Conservation (phyloP, 768 basidiomycete species). For the Mycena maculata region DNA sequence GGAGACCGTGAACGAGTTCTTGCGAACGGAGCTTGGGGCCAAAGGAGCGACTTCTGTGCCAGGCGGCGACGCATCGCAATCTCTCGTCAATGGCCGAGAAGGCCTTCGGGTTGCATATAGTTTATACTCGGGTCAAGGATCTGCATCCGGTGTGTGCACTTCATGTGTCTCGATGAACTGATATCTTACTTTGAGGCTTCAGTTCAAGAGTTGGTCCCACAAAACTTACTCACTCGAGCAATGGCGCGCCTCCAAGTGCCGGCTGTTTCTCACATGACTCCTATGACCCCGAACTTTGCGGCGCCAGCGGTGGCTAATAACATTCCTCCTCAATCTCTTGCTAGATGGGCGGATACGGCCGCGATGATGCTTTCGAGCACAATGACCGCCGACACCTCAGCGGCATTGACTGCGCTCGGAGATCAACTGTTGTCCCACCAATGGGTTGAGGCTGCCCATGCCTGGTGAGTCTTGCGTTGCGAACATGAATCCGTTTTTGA, state of each 20-base stretch:
- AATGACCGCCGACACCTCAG: slow-evolving; percentile 73
- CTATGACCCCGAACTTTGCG: slow-evolving; percentile 73
- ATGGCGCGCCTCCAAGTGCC: slow-evolving; percentile 54
- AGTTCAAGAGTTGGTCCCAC: slow-evolving; percentile 83
- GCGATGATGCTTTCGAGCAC: slow-evolving; percentile 86
- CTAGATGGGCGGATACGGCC: slow-evolving; percentile 87
- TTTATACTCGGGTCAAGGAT: slow-evolving; percentile 85
- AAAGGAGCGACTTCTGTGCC: slow-evolving; percentile 40
- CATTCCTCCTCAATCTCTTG: slow-evolving; percentile 72
- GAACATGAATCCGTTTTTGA: slow-evolving; percentile 16
- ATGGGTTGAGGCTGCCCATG: slow-evolving; percentile 89
- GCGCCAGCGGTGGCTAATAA: slow-evolving; percentile 53
- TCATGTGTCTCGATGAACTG: slow-evolving; percentile 18
- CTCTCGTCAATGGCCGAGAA: slow-evolving; percentile 68
- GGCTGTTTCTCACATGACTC: slow-evolving; percentile 56
- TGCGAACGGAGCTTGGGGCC: slow-evolving; percentile 76
- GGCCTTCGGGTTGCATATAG: slow-evolving; percentile 85
- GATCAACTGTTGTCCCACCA: slow-evolving; percentile 80
- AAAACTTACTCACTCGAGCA: slow-evolving; percentile 60
- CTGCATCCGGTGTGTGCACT: slow-evolving; percentile 69
- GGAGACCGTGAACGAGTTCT: slow-evolving; percentile 88
- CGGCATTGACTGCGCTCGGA: slow-evolving; percentile 85
- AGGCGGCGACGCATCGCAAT: slow-evolving; percentile 36
- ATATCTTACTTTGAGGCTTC: slow-evolving; percentile 7
- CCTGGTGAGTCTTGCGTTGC: slow-evolving; percentile 70